Percentiles rank a stretch among this genome's conserved stretches.
These are phyloP conservation scores for Penicillium subrubescens DNA, from an alignment of 495 filamentous ascomycete genomes.

Conservation along the genomic window DNA sequence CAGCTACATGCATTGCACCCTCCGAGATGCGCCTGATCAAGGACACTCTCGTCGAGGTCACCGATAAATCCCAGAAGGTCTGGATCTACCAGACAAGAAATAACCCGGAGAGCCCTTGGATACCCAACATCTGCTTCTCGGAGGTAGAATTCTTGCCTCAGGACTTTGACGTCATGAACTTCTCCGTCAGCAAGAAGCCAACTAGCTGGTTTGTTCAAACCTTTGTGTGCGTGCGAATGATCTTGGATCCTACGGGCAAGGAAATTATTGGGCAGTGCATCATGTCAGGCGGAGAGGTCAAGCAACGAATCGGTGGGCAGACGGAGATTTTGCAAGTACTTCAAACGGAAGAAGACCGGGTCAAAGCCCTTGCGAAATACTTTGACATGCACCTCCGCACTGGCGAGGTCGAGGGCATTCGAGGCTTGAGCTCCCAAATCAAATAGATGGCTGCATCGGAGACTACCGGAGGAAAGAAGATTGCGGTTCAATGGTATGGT, in stretches of 20 bases:
- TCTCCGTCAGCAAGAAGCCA: slow-evolving; percentile 40
- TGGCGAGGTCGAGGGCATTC: slow-evolving; percentile 53
- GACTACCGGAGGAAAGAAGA: slow-evolving; percentile 12
- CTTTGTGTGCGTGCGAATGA: slow-evolving; percentile 56
- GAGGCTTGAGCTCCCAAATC: slow-evolving; percentile 51
- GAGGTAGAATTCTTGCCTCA: slow-evolving; percentile 60
- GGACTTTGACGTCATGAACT: slow-evolving; percentile 66
- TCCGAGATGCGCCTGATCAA: slow-evolving; percentile 51
- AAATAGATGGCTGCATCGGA: slow-evolving; percentile 21
- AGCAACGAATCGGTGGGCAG: slow-evolving; percentile 55
- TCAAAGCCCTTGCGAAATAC: slow-evolving; percentile 53
- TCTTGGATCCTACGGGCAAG: slow-evolving; percentile 37
- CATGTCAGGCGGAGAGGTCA: slow-evolving; percentile 56
- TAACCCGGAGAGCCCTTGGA: slow-evolving; percentile 48
- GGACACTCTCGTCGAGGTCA: slow-evolving; percentile 47
- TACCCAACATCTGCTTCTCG: slow-evolving; percentile 58
- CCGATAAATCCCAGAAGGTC: slow-evolving; percentile 44
- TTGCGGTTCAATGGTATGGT: slow-evolving; percentile 25
- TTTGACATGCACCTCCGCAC: slow-evolving; percentile 58
- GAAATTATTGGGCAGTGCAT: slow-evolving; percentile 60
- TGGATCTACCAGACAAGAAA: slow-evolving; percentile 64
- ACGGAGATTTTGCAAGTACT: slow-evolving; percentile 53
- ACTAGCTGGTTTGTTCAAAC: slow-evolving; percentile 56
- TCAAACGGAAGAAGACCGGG: slow-evolving; percentile 53
- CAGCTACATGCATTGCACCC: slow-evolving; percentile 45